Base-by-base conservation (phyloP, 768 basidiomycete species). In the Mycena alexandri region DNA sequence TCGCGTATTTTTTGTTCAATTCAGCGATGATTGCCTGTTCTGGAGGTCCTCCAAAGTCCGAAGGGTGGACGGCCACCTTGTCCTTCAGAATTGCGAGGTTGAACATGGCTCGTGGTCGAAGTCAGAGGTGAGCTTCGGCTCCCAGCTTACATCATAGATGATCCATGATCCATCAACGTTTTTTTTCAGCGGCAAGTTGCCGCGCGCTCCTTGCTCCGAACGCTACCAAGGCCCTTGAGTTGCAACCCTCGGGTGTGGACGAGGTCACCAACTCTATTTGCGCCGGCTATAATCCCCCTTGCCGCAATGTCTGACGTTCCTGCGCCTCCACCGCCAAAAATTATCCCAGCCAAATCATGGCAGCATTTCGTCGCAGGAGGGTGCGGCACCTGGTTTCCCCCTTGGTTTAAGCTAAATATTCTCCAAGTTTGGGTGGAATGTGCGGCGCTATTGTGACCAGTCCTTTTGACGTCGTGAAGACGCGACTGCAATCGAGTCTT, bases 401-500 rank as follows among this genome's bases (percentile, higher is more conserved):
- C 60, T 36, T 43, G 36, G 43, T 53, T n/a, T 59, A 11, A 42
- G 55, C 57, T 48, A 47, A 71, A 68, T 50, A 50, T 43, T 65
- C 21, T 65, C n/a, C 33, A 60, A 98, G 97, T 22, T 82, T 98
- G 19, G 98, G 97, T 25, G 98, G 96, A 44, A 97, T 99, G 96
- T 94, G 94, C 75, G 98, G 97, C 38, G 96, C 96, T 19, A 92
- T 98, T 65, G 91, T 98, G 4, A 99, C 98, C 0, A 95, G 95
- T 48, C 97, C 98, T 0, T 97, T 99, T 73, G 98, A 99, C 79
- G 95, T 99, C 36, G 96, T 99, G 69, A 99, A 98, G 82, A 99
- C 98, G 47, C 91, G 98, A 5, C 83, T 99, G 9, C 98, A 99
- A 80, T 97, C 95, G 2, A 90, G 90, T 79, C 82, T 98, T 22